A percentile compares a stretch with the other conserved stretches of the same genome.
phyloP scores from a whole-genome alignment of 352 stramenopile genomes.

The Pythium graminicola region DNA sequence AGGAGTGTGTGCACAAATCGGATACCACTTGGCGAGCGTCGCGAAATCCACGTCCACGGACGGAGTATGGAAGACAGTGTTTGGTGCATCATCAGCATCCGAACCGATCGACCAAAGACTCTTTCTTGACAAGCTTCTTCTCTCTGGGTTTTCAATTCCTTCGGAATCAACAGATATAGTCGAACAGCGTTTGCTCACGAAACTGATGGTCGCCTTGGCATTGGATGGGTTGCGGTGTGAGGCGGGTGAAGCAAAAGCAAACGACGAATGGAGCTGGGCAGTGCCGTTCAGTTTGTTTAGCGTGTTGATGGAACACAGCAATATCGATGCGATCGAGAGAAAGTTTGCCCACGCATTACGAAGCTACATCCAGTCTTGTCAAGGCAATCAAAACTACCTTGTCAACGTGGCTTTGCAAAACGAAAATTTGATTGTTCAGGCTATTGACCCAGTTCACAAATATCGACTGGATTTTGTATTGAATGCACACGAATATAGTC shows the following conservation, averaged over 20 bases:
- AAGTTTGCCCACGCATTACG: constrained; percentile 41
- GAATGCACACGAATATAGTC: constrained; percentile 40
- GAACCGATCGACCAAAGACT: constrained; percentile 35
- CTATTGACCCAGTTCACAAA: constrained; percentile 50
- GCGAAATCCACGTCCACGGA: constrained; percentile 26
- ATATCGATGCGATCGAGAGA: constrained; percentile 44
- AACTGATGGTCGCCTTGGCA: constrained; percentile 34
- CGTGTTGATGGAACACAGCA: constrained; percentile 33
- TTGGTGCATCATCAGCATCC: constrained; percentile 21
- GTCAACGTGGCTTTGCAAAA: constrained; percentile 33
- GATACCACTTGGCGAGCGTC: constrained; percentile 28
- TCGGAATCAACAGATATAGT: not conserved
- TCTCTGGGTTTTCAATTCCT: constrained; percentile 27
- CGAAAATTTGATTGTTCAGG: constrained; percentile 33
- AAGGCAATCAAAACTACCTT: constrained; percentile 42
- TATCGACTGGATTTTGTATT: constrained; percentile 48
- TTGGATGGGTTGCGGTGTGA: constrained; percentile 42
- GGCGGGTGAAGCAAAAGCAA: constrained; percentile 12
- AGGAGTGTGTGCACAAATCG: constrained; percentile 28
- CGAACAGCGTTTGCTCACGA: constrained; percentile 24
- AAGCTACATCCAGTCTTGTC: constrained; percentile 30
- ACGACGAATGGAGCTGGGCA: constrained; percentile 22
- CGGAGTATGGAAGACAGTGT: constrained; percentile 43
- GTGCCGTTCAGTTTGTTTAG: constrained; percentile 42
- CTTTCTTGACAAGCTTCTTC: constrained; percentile 39